Conservation (phyloP, 2,329 filamentous ascomycete genomes). For the Colletotrichum tropicale region DNA sequence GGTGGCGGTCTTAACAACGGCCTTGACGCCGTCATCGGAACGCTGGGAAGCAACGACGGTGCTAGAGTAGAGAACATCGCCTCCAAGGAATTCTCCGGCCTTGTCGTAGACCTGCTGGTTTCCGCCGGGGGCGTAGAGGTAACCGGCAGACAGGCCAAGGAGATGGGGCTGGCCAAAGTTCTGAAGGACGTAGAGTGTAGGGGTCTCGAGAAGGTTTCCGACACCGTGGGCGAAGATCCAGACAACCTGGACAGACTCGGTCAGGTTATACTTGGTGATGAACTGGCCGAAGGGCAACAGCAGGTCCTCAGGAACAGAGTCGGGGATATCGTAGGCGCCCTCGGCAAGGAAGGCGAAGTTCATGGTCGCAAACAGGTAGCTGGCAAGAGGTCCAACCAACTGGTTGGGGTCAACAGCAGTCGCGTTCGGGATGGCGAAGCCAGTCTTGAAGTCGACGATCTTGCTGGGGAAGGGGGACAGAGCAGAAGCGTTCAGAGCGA, state of each 20-base stretch:
- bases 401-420: conserved; percentile 5
- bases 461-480: conserved; percentile 15
- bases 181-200: conserved; percentile 44
- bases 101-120: conserved; percentile 31
- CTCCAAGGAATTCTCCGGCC: conserved; percentile 28
- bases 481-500: conserved; percentile 24
- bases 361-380: conserved; percentile 6
- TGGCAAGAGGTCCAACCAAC: background rate
- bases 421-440: conserved; percentile 13
- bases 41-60: conserved; percentile 26
- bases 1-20: conserved; percentile 28
- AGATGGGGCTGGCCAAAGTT: conserved; percentile 28
- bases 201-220: conserved; percentile 42
- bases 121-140: conserved; percentile 17
- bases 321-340: conserved; percentile 38
- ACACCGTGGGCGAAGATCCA: conserved; percentile 39
- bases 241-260: conserved; percentile 24
- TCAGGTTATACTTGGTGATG: conserved; percentile 12
- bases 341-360: conserved; percentile 20
- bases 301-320: conserved; percentile 31
- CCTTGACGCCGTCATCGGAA: conserved; percentile 4
- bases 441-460: conserved; percentile 20
- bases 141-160: conserved; percentile 40
- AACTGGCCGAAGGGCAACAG: conserved; percentile 26
- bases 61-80: conserved; percentile 31